Percentiles rank a stretch among this genome's conserved stretches.
phyloP scores from a whole-genome alignment of 139 green algal species.

The Spirogloea muscicola region DNA sequence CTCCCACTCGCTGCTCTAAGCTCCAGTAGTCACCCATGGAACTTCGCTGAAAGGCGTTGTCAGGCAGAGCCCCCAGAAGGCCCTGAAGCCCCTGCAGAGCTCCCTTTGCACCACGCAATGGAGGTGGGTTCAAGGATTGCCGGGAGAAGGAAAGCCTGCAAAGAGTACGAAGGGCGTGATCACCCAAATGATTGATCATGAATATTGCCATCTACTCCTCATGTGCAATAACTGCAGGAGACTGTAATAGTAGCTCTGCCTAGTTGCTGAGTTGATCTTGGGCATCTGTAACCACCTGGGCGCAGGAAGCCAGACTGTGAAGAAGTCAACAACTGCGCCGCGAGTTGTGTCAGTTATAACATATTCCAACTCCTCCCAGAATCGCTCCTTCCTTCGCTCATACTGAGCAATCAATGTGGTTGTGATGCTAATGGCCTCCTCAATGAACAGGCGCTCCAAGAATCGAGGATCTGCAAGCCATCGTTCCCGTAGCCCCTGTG shows the following conservation, averaged over 20 bases:
- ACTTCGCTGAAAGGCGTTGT: constrained; percentile 44
- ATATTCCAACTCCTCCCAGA: constrained; percentile 48
- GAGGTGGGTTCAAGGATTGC: too few relatives aligned
- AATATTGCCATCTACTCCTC: too few relatives aligned
- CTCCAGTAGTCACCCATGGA: constrained; percentile 15
- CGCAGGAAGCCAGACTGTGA: constrained; percentile 48
- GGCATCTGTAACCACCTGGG: too few relatives aligned
- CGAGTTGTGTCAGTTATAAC: constrained; percentile 34
- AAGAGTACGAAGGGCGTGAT: too few relatives aligned
- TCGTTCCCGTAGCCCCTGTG: constrained; percentile 26
- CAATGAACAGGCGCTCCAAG: constrained; percentile 34
- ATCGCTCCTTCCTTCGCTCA: constrained; percentile 30
- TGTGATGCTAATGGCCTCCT: constrained; percentile 48
- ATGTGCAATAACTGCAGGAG: too few relatives aligned
- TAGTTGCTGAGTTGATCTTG: too few relatives aligned
- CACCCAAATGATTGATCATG: too few relatives aligned
- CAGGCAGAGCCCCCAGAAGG: constrained; percentile 22
- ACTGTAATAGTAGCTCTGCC: too few relatives aligned
- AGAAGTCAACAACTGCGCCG: constrained; percentile 46
- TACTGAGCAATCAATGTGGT: constrained; percentile 41
- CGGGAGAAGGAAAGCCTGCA: too few relatives aligned
- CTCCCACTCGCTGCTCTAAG: constrained; percentile 1
- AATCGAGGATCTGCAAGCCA: constrained; percentile 46
- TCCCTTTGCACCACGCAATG: too few relatives aligned
- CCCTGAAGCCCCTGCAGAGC: constrained; percentile 8